phyloP scores from a whole-genome alignment of 2,329 filamentous ascomycete genomes.

The Aurifilum marmelostoma region DNA sequence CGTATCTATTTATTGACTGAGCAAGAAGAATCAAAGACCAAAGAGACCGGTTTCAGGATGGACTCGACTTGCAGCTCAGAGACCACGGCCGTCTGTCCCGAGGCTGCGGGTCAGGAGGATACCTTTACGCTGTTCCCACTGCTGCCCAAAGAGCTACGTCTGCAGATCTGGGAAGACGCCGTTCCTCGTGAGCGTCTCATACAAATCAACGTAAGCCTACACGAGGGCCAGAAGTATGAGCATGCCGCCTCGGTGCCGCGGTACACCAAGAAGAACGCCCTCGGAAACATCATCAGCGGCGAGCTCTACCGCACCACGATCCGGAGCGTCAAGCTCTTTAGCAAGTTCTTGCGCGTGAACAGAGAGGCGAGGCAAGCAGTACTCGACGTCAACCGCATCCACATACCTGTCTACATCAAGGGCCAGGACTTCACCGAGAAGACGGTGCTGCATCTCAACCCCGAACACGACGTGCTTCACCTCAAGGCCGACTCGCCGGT shows the following conservation, averaged over 20 bases:
- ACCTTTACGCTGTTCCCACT: constrained; percentile 17
- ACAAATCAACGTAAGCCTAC: background rate
- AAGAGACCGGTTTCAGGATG: background rate
- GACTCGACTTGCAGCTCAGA: background rate
- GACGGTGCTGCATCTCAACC: constrained; percentile 20
- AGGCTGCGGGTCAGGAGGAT: background rate
- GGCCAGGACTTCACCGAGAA: background rate
- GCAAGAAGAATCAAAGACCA: background rate
- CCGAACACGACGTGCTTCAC: constrained; percentile 24
- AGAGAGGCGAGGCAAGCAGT: constrained; percentile 18
- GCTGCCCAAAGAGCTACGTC: constrained; percentile 25
- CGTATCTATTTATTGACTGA: background rate
- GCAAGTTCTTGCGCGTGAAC: constrained; percentile 21
- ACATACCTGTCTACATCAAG: constrained; percentile 9
- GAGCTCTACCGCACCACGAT: constrained; percentile 1
- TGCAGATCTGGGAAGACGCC: constrained; percentile 26
- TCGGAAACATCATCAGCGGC: constrained; percentile 25
- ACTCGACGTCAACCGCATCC: constrained; percentile 16
- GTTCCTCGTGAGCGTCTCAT: constrained; percentile 25
- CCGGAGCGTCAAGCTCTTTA: background rate
- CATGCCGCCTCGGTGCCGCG: constrained; percentile 13
- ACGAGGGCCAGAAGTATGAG: background rate
- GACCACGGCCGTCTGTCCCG: background rate
- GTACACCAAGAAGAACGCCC: constrained; percentile 21
- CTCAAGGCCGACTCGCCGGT: constrained; percentile 19